A percentile compares a stretch with the other conserved stretches of the same genome.
These are phyloP conservation scores for Kockovaella imperatae DNA, from an alignment of 768 basidiomycete genomes.

Conservation along the genomic window DNA sequence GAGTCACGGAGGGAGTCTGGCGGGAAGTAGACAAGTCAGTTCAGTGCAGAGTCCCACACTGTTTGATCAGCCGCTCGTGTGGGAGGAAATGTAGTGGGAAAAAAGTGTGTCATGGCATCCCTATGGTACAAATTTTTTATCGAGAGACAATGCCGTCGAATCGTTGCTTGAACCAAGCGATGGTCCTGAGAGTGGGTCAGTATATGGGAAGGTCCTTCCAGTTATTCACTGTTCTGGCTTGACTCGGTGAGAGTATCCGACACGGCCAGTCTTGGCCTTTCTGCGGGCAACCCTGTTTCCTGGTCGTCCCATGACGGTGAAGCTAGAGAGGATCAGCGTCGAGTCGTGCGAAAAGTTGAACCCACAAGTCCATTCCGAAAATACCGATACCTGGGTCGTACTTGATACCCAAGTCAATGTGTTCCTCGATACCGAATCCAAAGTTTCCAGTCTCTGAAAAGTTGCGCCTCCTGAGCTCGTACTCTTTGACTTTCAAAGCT, in stretches of 20 bases:
- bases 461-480: slow-evolving; percentile 89
- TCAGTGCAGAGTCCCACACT: slow-evolving; percentile 7
- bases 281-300: slow-evolving; percentile 83
- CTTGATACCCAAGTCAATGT: slow-evolving; percentile 96
- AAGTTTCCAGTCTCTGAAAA: slow-evolving; percentile 99
- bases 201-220: background rate
- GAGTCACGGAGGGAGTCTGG: slow-evolving; percentile 2
- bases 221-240: slow-evolving; percentile 72
- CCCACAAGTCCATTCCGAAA: slow-evolving; percentile 99
- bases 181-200: slow-evolving; percentile 49
- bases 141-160: slow-evolving; percentile 86
- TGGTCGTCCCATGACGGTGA: slow-evolving; percentile 84
- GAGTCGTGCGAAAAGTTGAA: slow-evolving; percentile 28
- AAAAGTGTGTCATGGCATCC: background rate
- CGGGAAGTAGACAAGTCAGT: background rate
- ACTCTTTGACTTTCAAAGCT: slow-evolving; percentile 99
- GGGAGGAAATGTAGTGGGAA: slow-evolving; percentile 2
- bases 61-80: slow-evolving; percentile 10
- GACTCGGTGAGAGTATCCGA: slow-evolving; percentile 83
- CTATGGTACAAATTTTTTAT: slow-evolving; percentile 17
- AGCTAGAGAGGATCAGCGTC: slow-evolving; percentile 6
- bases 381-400: slow-evolving; percentile 99
- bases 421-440: slow-evolving; percentile 91
- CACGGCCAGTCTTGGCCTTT: slow-evolving; percentile 75
- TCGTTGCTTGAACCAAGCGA: slow-evolving; percentile 98